Base-by-base conservation (phyloP, 1,139 yeast genomes). In the Magnusiomyces clavatus region DNA sequence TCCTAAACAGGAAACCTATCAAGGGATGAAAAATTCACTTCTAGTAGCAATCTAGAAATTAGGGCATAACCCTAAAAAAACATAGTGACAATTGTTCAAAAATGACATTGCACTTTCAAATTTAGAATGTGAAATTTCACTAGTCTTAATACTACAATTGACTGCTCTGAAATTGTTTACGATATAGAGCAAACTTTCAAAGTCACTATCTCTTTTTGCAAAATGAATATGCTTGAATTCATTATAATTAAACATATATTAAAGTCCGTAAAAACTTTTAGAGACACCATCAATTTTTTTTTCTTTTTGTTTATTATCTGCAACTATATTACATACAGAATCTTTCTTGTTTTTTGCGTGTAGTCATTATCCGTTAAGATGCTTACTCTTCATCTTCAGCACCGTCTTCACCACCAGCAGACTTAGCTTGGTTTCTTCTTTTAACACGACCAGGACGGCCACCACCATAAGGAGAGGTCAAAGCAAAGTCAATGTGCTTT, bases 401-500 rank as follows among this genome's bases (percentile, higher is more conserved):
- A 39, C 51, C 56, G 16, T 51, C 56, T 61, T 69, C 87, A 60
- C 73, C 92, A 37, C 42, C 39, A 54, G 73, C 66, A 61, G 72
- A 70, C 75, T 80, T 83, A 73, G 77, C 83, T 75, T 84, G 86
- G 83, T 86, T 82, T 81, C 82, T 90, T 87, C 98, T 89, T 85
- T 94, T 94, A 71, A 88, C 96, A 83, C 98, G 94, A 77, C 99
- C 99, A 69, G 98, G 94, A 82, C 98, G 92, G 69, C 97, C 98
- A 81, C 98, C 98, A 76, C 98, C 98, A 88, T 87, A 92, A 77
- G 99, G 98, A 65, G 98, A 92, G 76, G 87, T 88, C 75, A 90
- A 85, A 70, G 98, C 95, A 69, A 92, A 92, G 83, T 92, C 98
- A 78, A 92, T 89, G 89, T 94, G 98, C 87, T 92, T 92, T 81